Conservation (phyloP, 352 stramenopile genomes). For the Phytophthora meadii region DNA sequence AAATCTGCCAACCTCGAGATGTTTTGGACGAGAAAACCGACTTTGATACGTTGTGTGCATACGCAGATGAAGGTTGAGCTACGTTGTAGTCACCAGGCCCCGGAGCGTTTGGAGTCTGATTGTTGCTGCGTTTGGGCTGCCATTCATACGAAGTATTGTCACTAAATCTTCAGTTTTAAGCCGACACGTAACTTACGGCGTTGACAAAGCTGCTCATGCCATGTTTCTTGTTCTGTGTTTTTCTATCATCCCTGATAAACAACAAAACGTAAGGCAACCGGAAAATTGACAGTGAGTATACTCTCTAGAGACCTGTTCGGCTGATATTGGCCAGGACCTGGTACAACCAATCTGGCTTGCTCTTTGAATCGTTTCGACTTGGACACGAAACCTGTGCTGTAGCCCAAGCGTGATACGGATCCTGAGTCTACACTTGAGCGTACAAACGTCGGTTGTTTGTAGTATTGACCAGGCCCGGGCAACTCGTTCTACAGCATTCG, state of each 20-base stretch:
- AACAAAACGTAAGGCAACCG: conserved; percentile 2
- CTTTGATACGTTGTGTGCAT: conserved; percentile 62
- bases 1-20: conserved; percentile 56
- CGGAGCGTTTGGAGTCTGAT: conserved; percentile 40
- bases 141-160: no score
- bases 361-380: conserved; percentile 80
- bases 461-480: conserved; percentile 73
- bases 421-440: conserved; percentile 69
- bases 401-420: conserved; percentile 76
- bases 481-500: conserved; percentile 60
- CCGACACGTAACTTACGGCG: conserved; percentile 32
- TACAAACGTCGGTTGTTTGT: conserved; percentile 67
- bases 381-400: conserved; percentile 81
- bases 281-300: neutral
- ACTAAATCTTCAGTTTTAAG: no score
- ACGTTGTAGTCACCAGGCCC: conserved; percentile 67
- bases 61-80: conserved; percentile 41
- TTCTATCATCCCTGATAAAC: conserved; percentile 43
- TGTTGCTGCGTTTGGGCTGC: conserved; percentile 42
- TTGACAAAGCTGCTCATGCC: conserved; percentile 74
- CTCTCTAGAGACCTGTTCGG: conserved; percentile 37
- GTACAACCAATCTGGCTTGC: conserved; percentile 49
- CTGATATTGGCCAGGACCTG: conserved; percentile 74
- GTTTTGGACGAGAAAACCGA: conserved; percentile 74
- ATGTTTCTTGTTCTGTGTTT: conserved; percentile 68